Conservation (phyloP, 441 rosid species). For the Eutrema salsugineum region DNA sequence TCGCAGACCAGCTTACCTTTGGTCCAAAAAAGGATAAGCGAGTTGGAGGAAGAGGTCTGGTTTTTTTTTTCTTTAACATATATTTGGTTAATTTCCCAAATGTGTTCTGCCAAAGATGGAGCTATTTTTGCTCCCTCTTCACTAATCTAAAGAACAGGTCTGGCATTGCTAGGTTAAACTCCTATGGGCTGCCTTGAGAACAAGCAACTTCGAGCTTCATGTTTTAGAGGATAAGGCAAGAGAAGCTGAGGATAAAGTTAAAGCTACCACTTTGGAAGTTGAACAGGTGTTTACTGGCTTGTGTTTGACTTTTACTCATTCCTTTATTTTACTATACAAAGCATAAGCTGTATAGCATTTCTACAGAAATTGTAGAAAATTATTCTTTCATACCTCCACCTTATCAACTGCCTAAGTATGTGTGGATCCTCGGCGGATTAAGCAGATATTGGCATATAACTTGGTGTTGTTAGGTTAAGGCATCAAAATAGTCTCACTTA, state of each 20-base stretch:
- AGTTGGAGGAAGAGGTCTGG: constrained; percentile 68
- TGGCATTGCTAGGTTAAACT: constrained; percentile 50
- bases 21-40: constrained; percentile 37
- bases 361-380: neutral
- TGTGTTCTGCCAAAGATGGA: neutral
- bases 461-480: neutral
- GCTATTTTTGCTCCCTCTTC: constrained; percentile 8
- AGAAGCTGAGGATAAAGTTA: constrained; percentile 49
- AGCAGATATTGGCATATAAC: neutral
- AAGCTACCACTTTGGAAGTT: constrained; percentile 42
- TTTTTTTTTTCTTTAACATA: too few species aligned
- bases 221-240: constrained; percentile 50
- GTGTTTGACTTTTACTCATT: neutral
- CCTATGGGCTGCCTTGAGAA: constrained; percentile 69
- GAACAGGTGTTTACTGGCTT: constrained; percentile 46
- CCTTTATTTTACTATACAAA: neutral
- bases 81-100: neutral
- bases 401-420: neutral
- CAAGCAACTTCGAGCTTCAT: constrained; percentile 74
- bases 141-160: constrained; percentile 36
- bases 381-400: too few species aligned
- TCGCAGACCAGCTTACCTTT: constrained; percentile 40
- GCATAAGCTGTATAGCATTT: neutral
- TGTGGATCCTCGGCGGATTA: neutral
- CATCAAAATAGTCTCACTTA: neutral